Percentiles rank a stretch among this genome's conserved stretches.
Conservation (phyloP, 345 rosid species). For the Noccaea caerulescens region DNA sequence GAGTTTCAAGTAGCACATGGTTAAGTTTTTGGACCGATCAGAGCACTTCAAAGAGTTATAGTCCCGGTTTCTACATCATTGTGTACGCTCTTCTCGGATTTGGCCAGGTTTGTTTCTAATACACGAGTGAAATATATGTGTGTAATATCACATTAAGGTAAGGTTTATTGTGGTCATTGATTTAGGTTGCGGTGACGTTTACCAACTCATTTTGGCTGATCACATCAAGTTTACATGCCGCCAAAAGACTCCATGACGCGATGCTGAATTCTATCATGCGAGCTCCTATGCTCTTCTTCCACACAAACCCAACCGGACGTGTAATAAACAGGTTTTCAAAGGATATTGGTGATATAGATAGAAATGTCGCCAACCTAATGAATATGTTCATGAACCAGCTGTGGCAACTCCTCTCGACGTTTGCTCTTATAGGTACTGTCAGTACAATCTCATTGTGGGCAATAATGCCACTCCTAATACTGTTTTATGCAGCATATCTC, state of each 20-base stretch:
- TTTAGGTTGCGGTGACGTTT: slow-evolving; percentile 77
- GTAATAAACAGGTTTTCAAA: slow-evolving; percentile 91
- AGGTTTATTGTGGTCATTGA: slow-evolving; percentile 14
- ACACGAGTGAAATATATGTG: not conserved
- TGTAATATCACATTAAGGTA: not conserved
- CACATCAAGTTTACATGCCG: slow-evolving; percentile 79
- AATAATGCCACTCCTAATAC: slow-evolving; percentile 84
- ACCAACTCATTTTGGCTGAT: slow-evolving; percentile 88
- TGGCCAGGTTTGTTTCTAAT: slow-evolving; percentile 67
- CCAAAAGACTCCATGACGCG: slow-evolving; percentile 78
- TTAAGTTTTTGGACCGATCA: slow-evolving; percentile 87
- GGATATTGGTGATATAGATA: slow-evolving; percentile 92
- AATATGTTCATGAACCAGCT: slow-evolving; percentile 77
- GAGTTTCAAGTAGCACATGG: slow-evolving; percentile 92
- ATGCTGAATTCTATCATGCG: slow-evolving; percentile 78
- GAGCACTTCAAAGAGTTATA: slow-evolving; percentile 61
- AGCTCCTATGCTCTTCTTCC: slow-evolving; percentile 95
- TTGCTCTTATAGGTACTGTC: slow-evolving; percentile 81
- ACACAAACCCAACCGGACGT: slow-evolving; percentile 91
- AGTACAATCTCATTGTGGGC: slow-evolving; percentile 95
- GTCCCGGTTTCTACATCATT: slow-evolving; percentile 63
- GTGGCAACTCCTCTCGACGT: slow-evolving; percentile 90
- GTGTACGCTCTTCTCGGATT: slow-evolving; percentile 70
- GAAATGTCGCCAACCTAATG: slow-evolving; percentile 68
- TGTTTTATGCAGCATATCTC: slow-evolving; percentile 86